phyloP scores from a whole-genome alignment of 306 rosid genomes.

The Pterocarpus santalinus region DNA sequence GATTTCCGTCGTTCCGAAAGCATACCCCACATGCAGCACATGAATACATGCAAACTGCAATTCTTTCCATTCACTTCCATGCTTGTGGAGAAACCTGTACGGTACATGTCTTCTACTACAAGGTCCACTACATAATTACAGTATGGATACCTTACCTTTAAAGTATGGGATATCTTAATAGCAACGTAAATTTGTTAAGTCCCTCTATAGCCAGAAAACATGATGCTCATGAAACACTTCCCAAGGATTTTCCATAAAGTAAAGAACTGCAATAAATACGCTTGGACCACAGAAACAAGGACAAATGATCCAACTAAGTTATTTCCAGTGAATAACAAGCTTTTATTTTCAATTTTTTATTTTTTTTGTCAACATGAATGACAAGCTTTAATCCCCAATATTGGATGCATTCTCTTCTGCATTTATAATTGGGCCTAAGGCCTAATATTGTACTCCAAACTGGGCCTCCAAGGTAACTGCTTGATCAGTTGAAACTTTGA shows the following conservation, averaged over 20 bases:
- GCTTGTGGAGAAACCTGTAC: background rate
- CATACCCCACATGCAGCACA: background rate
- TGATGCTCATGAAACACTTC: constrained; percentile 76
- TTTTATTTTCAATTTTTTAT: too few relatives aligned
- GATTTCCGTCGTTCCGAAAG: background rate
- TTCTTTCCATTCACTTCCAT: background rate
- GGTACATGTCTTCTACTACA: background rate
- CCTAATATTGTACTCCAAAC: background rate
- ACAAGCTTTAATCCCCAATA: too few relatives aligned
- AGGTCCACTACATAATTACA: background rate
- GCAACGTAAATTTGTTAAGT: constrained; percentile 68
- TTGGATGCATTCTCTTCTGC: too few relatives aligned
- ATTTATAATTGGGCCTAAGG: constrained; percentile 5
- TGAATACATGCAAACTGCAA: background rate
- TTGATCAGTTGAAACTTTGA: background rate
- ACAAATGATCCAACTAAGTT: background rate
- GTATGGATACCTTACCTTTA: constrained; percentile 53
- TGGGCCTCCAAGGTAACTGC: background rate
- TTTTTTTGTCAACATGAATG: too few relatives aligned
- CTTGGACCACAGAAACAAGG: background rate
- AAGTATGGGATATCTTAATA: constrained; percentile 70
- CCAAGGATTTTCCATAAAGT: constrained; percentile 27
- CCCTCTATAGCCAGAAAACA: constrained; percentile 69
- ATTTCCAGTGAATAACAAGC: too few relatives aligned
- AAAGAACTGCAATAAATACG: background rate